Percentiles rank a stretch among this genome's conserved stretches.
Evolutionary conservation across 495 filamentous ascomycete species (phyloP).

Genomic region (Penicillium pancosmium): DNA sequence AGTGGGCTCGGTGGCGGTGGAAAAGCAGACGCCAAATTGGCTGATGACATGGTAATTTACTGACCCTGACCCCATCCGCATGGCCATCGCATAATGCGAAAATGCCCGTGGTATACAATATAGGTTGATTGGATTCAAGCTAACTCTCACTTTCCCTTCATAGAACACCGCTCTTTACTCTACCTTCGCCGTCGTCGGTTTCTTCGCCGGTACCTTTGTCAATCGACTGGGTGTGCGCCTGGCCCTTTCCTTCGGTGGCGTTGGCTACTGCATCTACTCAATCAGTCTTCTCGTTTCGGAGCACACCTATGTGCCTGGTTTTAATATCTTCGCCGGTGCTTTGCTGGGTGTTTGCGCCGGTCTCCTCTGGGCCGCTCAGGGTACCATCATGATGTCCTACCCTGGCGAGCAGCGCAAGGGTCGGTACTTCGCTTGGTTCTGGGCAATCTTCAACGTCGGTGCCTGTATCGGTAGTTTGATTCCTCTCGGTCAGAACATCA

Average conservation of each 20-base stretch:
- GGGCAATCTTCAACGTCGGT: conserved; percentile 57
- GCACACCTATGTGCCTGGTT: conserved; percentile 64
- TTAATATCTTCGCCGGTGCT: conserved; percentile 68
- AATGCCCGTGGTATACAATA: no score
- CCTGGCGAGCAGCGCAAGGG: conserved; percentile 50
- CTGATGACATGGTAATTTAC: conserved; percentile 41
- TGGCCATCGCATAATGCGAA: background rate
- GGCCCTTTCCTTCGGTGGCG: conserved; percentile 46
- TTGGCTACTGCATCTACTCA: conserved; percentile 51
- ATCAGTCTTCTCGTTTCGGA: conserved; percentile 60
- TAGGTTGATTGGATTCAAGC: background rate
- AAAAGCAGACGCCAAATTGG: conserved; percentile 41
- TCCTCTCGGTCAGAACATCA: conserved; percentile 49
- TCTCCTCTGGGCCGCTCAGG: conserved; percentile 54
- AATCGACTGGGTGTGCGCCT: conserved; percentile 48
- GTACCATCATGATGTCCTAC: conserved; percentile 58
- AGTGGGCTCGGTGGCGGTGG: conserved; percentile 57
- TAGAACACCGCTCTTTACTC: conserved; percentile 64
- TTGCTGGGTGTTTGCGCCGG: conserved; percentile 52
- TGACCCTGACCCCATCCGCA: no score
- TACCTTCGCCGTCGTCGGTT: conserved; percentile 56
- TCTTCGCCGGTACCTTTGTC: conserved; percentile 55
- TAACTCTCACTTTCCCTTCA: background rate
- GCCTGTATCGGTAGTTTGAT: conserved; percentile 51
- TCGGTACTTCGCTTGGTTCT: conserved; percentile 54